Base-by-base conservation (phyloP, 2,329 filamentous ascomycete genomes). In the Atkinsonella hypoxylon region DNA sequence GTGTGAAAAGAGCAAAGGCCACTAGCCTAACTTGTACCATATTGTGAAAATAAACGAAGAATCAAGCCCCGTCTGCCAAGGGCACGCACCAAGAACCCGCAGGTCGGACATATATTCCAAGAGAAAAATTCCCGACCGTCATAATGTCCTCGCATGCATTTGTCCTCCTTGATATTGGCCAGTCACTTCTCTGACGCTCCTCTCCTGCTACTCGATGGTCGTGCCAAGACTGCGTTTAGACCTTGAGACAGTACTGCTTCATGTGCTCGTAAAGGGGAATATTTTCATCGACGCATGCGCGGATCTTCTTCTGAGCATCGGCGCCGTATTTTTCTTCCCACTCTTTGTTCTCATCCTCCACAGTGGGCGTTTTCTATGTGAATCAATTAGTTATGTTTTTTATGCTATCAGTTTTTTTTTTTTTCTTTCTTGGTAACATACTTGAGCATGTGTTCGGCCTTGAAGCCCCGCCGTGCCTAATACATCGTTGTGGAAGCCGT, bases 401-500 rank as follows among this genome's bases (percentile, higher is more conserved):
- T 1, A n/a, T n/a, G n/a, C n/a, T n/a, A n/a, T n/a, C n/a, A n/a
- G n/a, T n/a, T n/a, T n/a, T n/a, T n/a, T 39, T 26, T 22, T 1
- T 12, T 30, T 11, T 17, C 20, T 13, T 11, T 18, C 18, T 18
- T 13, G 18, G 6, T 42, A 17, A 67, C 76, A 66, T 67, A 82
- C 79, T 65, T 79, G 74, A 26, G 81, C 77, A 56, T 83, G 76
- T 44, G 75, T 73, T 62, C 87, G 76, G 2, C 87, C 80, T 64
- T 83, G 84, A 61, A 98, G 71, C 54, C 82, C 82, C 38, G 77
- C 84, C 63, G 87, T 95, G 58, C 86, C 75, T 59, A 97, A 87
- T 13, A 89, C 93, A 72, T 97, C 93, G 58, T 97, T 87, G 66
- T 97, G 93, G 71, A 95, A 97, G 11, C 93, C 93, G 58, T 83